phyloP scores from a whole-genome alignment of 305 asterid species.

The Solanum hybrid region DNA sequence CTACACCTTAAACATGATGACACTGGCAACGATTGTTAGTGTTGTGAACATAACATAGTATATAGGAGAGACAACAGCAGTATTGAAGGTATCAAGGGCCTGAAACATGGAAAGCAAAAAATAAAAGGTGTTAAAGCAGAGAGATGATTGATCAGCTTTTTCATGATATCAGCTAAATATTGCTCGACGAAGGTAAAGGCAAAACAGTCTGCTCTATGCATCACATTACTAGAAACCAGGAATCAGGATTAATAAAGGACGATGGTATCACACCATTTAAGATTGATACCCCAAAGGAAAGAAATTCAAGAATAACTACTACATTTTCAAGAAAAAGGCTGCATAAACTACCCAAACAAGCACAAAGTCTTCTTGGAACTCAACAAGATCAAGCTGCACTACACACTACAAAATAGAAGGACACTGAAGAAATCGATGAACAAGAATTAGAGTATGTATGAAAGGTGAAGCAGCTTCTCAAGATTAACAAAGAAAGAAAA shows the following conservation, averaged over 20 bases:
- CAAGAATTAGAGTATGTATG: background rate
- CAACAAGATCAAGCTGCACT: background rate
- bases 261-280: background rate
- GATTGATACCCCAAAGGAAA: background rate
- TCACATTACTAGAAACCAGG: background rate
- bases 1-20: conserved; percentile 78
- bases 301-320: background rate
- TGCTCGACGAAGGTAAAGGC: background rate
- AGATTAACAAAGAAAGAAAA: background rate
- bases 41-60: conserved; percentile 82
- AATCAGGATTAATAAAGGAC: background rate
- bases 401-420: background rate
- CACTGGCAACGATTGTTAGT: conserved; percentile 72
- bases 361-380: background rate
- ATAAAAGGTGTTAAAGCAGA: background rate
- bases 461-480: background rate
- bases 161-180: background rate
- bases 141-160: background rate
- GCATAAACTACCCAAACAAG: background rate
- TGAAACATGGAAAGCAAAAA: conserved; percentile 21
- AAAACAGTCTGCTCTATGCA: background rate
- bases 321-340: background rate
- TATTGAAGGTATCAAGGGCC: conserved; percentile 91
- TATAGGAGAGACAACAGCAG: conserved; percentile 83
- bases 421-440: background rate